phyloP scores from a whole-genome alignment of 2,329 filamentous ascomycete genomes.

The Leptographium lundbergii region DNA sequence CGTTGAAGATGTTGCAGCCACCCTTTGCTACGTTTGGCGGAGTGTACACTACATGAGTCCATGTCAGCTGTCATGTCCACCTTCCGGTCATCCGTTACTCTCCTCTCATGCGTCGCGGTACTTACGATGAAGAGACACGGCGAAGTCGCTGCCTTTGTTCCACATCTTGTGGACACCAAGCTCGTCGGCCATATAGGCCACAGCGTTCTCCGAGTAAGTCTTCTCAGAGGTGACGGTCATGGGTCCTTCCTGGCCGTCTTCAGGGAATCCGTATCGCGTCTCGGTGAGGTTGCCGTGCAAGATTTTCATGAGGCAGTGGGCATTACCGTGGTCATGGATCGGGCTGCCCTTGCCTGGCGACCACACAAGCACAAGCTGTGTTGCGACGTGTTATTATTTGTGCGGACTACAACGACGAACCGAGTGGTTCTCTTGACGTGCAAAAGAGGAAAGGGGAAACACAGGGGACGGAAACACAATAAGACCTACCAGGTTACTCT shows the following conservation, averaged over 20 bases:
- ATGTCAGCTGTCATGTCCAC: not conserved
- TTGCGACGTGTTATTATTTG: not conserved
- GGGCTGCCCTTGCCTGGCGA: conserved; percentile 69
- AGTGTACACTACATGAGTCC: conserved; percentile 50
- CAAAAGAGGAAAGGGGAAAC: not conserved
- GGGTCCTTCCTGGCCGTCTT: conserved; percentile 35
- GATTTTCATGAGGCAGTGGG: conserved; percentile 88
- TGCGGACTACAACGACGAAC: not conserved
- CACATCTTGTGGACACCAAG: conserved; percentile 74
- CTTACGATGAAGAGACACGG: conserved; percentile 69
- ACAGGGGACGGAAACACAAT: too few species aligned
- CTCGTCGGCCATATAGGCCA: conserved; percentile 86
- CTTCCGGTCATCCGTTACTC: not conserved
- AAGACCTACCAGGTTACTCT: conserved; percentile 34
- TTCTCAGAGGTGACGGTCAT: conserved; percentile 55
- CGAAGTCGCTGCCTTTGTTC: conserved; percentile 63
- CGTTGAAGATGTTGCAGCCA: conserved; percentile 73
- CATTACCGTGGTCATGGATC: conserved; percentile 81
- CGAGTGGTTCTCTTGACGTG: not conserved
- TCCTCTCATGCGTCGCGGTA: conserved; percentile 3
- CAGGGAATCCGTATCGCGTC: conserved; percentile 66
- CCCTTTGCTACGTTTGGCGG: conserved; percentile 77
- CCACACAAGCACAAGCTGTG: conserved; percentile 78
- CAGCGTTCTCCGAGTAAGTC: conserved; percentile 55
- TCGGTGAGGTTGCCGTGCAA: conserved; percentile 69